A percentile compares a stretch with the other conserved stretches of the same genome.
Evolutionary conservation across 306 rosid genomes (phyloP).

Genomic region (Cajanus cajan): DNA sequence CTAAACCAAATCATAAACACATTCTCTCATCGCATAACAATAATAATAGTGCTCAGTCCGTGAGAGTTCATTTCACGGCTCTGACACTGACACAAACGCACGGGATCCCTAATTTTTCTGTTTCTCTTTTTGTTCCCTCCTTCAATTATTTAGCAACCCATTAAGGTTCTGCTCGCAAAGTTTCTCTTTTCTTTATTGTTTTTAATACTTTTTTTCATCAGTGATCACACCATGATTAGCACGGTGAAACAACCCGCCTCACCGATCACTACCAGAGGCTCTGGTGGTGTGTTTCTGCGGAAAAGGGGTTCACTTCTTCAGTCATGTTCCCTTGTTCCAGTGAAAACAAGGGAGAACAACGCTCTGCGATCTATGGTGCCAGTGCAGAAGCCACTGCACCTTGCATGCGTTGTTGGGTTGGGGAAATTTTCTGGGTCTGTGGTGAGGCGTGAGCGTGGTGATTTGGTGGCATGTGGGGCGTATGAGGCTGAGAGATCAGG

Average conservation of each 20-base stretch:
- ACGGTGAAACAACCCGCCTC: slow-evolving; percentile 33
- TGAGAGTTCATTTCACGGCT: slow-evolving; percentile 27
- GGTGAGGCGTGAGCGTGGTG: slow-evolving; percentile 27
- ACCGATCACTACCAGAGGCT: slow-evolving; percentile 21
- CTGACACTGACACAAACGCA: slow-evolving; percentile 24
- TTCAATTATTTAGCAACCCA: slow-evolving; percentile 18
- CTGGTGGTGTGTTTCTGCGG: slow-evolving; percentile 17
- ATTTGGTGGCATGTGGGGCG: slow-evolving; percentile 47
- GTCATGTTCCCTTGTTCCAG: slow-evolving; percentile 11
- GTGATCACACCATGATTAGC: slow-evolving; percentile 33
- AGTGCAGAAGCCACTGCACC: slow-evolving; percentile 52
- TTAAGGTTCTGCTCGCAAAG: slow-evolving; percentile 12
- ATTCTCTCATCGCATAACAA: neutral
- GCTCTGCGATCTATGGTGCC: slow-evolving; percentile 27
- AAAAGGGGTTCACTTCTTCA: neutral
- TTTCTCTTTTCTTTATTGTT: slow-evolving; percentile 19
- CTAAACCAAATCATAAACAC: neutral
- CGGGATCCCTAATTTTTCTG: neutral
- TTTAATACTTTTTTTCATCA: neutral
- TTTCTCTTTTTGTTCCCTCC: neutral
- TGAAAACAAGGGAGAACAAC: neutral
- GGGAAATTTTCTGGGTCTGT: slow-evolving; percentile 34
- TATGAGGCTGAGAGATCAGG: slow-evolving; percentile 63
- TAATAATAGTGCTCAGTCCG: slow-evolving; percentile 10
- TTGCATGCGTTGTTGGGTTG: slow-evolving; percentile 35